These are phyloP conservation scores for Colletotrichum caudatum DNA, from an alignment of 2,329 filamentous ascomycete species.

Conservation along the genomic window DNA sequence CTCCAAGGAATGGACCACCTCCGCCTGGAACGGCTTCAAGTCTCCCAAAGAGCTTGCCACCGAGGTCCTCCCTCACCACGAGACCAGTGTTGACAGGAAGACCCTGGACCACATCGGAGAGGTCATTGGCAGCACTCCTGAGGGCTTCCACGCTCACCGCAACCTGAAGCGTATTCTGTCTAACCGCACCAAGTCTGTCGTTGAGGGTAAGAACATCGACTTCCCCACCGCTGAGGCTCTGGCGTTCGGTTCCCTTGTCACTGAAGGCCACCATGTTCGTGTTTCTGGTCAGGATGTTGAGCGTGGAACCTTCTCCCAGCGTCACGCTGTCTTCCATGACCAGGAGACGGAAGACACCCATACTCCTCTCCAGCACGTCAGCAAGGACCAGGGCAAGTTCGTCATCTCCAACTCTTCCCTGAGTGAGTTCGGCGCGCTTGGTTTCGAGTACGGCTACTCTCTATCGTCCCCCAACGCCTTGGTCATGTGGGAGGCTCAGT, in stretches of 20 bases:
- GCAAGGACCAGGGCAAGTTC: constrained; percentile 93
- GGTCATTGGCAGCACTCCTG: constrained; percentile 81
- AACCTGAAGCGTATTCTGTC: constrained; percentile 97
- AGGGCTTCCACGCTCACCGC: constrained; percentile 89
- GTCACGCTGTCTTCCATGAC: constrained; percentile 96
- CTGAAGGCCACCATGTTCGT: constrained; percentile 95
- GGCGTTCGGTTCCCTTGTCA: constrained; percentile 90
- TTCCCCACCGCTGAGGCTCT: constrained; percentile 97
- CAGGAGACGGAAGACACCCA: constrained; percentile 94
- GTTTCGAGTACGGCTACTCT: constrained; percentile 99
- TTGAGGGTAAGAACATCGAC: constrained; percentile 94
- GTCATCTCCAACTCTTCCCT: constrained; percentile 96
- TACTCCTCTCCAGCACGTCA: constrained; percentile 90
- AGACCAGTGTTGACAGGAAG: constrained; percentile 81
- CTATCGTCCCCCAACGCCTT: constrained; percentile 95
- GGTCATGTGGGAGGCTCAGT: constrained; percentile 99
- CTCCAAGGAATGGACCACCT: constrained; percentile 98
- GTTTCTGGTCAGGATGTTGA: constrained; percentile 99
- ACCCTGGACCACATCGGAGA: constrained; percentile 85
- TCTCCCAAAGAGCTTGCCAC: constrained; percentile 97
- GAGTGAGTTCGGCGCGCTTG: constrained; percentile 78
- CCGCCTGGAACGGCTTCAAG: constrained; percentile 99
- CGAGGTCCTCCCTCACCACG: constrained; percentile 91
- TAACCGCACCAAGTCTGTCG: constrained; percentile 90
- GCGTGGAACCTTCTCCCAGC: constrained; percentile 98